Base-by-base conservation (phyloP, 345 rosid species). In the Populus nigra region DNA sequence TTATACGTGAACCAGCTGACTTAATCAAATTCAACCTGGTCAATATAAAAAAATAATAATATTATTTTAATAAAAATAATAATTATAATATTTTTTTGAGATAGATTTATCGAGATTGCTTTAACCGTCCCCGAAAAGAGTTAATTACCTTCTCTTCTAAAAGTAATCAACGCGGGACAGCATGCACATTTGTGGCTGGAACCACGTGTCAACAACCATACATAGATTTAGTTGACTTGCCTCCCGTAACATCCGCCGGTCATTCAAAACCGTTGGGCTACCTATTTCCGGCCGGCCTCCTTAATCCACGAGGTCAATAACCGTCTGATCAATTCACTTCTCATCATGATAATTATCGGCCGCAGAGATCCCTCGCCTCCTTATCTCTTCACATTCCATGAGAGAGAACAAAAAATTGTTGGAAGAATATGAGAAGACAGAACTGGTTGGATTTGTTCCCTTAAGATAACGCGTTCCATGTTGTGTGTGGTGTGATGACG, bases 201-300 rank as follows among this genome's bases (percentile, higher is more conserved):
- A 59, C 79, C 83, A 82, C 85, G 87, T 79, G 76, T 59, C 79
- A 33, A 7, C 41, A 13, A 27, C 38, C 74, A 27, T 5, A n/a
- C 68, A 8, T 39, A 36, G 27, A n/a, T 41, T 3, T 7, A 23
- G 36, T 77, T 55, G 80, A 73, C 73, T 70, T 65, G 18, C 23
- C 74, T 15, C 23, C 78, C 82, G 50, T 35, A 53, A 68, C 7
- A 11, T 3, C 43, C 80, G 85, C 45, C 36, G 11, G 59, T 77
- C 68, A 68, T 31, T 13, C 9, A 29, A 61, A 8, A 0, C 38
- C 33, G 47, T 45, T 36, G 9, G 11, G 9, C 23, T 53, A 29
- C 35, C 18, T 18, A 41, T 39, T 33, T 31, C 25, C 39, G 50
- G 38, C 25, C 39, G 50, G 66, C 65, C 16, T 2, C 15, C 29